A percentile compares a stretch with the other conserved stretches of the same genome.
Conservation (phyloP, 345 rosid genomes). For the Passiflora organensis region DNA sequence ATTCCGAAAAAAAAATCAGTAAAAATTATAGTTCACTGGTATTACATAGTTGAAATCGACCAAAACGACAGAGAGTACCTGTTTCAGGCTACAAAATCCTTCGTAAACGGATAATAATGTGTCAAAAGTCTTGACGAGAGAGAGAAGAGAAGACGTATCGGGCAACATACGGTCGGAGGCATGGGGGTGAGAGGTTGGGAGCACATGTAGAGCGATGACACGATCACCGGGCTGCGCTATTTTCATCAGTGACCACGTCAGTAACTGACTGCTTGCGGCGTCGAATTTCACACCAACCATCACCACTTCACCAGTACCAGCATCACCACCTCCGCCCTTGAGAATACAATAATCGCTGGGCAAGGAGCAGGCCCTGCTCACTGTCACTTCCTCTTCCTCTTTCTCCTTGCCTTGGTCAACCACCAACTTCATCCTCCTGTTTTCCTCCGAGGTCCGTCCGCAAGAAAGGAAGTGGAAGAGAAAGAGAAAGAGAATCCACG, state of each 20-base stretch:
- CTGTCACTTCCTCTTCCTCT: not conserved
- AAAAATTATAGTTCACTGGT: not conserved
- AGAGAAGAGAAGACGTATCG: slow-evolving; percentile 60
- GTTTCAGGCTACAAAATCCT: slow-evolving; percentile 96
- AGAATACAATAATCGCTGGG: no score
- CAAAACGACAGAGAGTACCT: slow-evolving; percentile 33
- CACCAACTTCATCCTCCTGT: slow-evolving; percentile 28
- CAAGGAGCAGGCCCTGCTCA: no score
- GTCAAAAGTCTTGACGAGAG: slow-evolving; percentile 74
- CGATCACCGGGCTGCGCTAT: slow-evolving; percentile 75
- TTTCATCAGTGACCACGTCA: slow-evolving; percentile 86
- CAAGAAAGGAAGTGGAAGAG: no score
- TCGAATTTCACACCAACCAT: slow-evolving; percentile 81
- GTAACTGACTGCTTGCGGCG: slow-evolving; percentile 60
- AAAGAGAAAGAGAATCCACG: no score
- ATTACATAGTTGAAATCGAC: not conserved
- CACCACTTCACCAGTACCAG: slow-evolving; percentile 35
- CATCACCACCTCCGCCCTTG: slow-evolving; percentile 15
- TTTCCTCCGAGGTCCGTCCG: no score
- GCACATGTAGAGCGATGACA: slow-evolving; percentile 81
- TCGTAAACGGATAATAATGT: slow-evolving; percentile 71
- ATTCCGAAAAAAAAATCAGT: slow-evolving; percentile 6
- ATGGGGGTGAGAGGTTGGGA: slow-evolving; percentile 25
- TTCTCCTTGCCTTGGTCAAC: slow-evolving; percentile 14
- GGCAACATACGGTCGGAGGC: not conserved